phyloP scores from a whole-genome alignment of 768 basidiomycete genomes.

The Epithele typhae region DNA sequence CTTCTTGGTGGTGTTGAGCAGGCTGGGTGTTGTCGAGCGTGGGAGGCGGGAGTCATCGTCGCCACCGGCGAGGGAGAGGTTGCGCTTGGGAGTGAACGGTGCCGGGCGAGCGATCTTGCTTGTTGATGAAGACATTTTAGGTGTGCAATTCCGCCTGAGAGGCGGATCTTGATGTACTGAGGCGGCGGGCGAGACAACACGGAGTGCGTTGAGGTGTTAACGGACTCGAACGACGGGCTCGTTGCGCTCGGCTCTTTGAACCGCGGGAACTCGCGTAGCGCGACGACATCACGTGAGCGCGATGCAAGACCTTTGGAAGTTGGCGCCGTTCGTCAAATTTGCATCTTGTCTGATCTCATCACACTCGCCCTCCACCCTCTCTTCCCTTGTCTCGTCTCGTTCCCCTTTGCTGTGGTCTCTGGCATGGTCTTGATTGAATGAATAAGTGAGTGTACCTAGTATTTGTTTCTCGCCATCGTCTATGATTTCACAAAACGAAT shows the following conservation, averaged over 20 bases:
- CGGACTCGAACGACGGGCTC: slow-evolving; percentile 2
- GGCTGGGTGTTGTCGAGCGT: slow-evolving; percentile 33
- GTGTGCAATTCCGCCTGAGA: too few relatives aligned
- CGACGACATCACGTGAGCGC: slow-evolving; percentile 9
- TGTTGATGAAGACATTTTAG: slow-evolving; percentile 14
- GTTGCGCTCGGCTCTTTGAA: slow-evolving; percentile 3
- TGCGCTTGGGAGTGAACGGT: slow-evolving; percentile 55
- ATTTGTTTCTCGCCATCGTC: slow-evolving; percentile 6
- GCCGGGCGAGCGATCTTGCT: slow-evolving; percentile 35
- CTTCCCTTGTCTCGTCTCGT: too few relatives aligned
- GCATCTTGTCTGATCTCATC: too few relatives aligned
- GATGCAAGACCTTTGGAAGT: too few relatives aligned
- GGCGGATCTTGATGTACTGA: too few relatives aligned
- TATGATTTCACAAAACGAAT: slow-evolving; percentile 23
- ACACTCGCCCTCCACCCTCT: too few relatives aligned
- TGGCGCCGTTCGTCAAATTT: too few relatives aligned
- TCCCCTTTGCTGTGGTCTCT: too few relatives aligned
- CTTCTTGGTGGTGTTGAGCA: slow-evolving; percentile 51
- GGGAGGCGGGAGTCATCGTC: slow-evolving; percentile 29
- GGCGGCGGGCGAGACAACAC: too few relatives aligned
- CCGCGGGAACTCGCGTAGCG: slow-evolving; percentile 17
- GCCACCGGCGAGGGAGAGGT: slow-evolving; percentile 34
- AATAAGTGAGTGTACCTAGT: slow-evolving; percentile 4
- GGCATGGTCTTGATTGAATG: neutral
- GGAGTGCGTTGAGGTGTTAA: too few relatives aligned